Evolutionary conservation across 2,329 filamentous ascomycete species (phyloP).

Genomic region (Coniosporium tulheliwenetii): DNA sequence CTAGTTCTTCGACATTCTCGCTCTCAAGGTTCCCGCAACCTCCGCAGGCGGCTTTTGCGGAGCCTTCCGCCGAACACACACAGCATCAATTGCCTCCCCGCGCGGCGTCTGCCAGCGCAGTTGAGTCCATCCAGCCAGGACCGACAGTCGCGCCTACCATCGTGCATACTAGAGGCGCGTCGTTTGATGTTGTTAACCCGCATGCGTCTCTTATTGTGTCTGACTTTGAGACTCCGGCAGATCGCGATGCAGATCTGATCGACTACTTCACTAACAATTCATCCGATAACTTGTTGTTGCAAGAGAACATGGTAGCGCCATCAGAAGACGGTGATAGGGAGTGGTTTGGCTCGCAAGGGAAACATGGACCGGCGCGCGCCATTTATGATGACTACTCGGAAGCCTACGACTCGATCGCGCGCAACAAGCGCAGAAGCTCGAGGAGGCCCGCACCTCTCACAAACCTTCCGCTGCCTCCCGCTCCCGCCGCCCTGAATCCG

Average conservation of each 20-base stretch:
- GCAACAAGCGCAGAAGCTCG: too few species aligned
- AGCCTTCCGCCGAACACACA: conserved; percentile 2
- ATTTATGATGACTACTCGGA: too few species aligned
- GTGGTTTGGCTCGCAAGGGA: too few species aligned
- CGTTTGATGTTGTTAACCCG: conserved; percentile 18
- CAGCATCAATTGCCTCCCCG: too few species aligned
- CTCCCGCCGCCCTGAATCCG: not conserved
- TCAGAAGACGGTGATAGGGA: too few species aligned
- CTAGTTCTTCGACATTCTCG: not conserved
- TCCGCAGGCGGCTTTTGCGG: conserved; percentile 3
- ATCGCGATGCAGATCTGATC: conserved; percentile 16
- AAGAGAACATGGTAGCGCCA: too few species aligned
- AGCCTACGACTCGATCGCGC: too few species aligned
- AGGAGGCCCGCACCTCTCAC: not conserved
- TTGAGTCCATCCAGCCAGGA: too few species aligned
- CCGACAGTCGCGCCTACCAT: conserved; percentile 10
- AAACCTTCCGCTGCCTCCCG: not conserved
- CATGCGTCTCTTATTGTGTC: conserved; percentile 12
- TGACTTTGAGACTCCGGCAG: conserved; percentile 13
- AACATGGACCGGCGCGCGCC: too few species aligned
- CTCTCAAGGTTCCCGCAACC: conserved; percentile 1
- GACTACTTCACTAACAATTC: conserved; percentile 10
- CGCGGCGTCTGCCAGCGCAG: too few species aligned
- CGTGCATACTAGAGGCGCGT: conserved; percentile 14
- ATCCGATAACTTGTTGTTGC: too few species aligned